Percentiles rank a stretch among this genome's conserved stretches.
Conservation (phyloP, 1,139 yeast species). For the Tardiomyces blankii region DNA sequence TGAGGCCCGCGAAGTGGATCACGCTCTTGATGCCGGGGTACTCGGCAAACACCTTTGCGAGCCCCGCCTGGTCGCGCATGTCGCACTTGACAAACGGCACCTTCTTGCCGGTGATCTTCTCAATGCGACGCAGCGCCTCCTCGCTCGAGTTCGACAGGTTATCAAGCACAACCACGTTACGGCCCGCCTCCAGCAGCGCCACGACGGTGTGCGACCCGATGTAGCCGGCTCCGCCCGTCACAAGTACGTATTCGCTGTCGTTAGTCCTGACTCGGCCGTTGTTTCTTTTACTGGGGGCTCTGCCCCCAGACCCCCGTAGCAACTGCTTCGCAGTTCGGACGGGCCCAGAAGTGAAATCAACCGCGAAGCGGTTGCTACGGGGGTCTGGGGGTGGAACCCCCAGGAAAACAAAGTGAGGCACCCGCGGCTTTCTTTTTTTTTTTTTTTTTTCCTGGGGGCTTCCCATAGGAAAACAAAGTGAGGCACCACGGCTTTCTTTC, state of each 20-base stretch:
- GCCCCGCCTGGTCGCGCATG: constrained; percentile 39
- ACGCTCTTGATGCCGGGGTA: constrained; percentile 47
- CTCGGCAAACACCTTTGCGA: constrained; percentile 38
- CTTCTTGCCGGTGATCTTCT: constrained; percentile 36
- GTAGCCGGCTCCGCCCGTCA: constrained; percentile 85
- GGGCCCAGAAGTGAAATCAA: no score
- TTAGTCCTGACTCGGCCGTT: neutral
- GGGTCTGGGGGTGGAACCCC: no score
- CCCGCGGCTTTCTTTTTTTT: neutral
- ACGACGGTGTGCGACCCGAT: constrained; percentile 73
- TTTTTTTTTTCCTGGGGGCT: no score
- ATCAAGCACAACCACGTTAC: constrained; percentile 62
- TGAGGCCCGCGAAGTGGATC: constrained; percentile 77
- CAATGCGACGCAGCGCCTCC: constrained; percentile 59
- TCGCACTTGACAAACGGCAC: constrained; percentile 55
- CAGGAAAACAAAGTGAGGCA: no score
- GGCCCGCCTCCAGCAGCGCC: constrained; percentile 52
- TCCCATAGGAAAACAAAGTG: no score
- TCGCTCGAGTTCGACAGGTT: constrained; percentile 56
- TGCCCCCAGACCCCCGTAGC: no score
- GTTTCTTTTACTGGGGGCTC: no score
- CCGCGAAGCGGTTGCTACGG: no score
- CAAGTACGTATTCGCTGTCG: constrained; percentile 37
- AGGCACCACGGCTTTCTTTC: no score
- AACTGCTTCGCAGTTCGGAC: no score